Evolutionary conservation across 1,284 basidiomycete genomes (phyloP).

Genomic region (Apiotrichum gracile): DNA sequence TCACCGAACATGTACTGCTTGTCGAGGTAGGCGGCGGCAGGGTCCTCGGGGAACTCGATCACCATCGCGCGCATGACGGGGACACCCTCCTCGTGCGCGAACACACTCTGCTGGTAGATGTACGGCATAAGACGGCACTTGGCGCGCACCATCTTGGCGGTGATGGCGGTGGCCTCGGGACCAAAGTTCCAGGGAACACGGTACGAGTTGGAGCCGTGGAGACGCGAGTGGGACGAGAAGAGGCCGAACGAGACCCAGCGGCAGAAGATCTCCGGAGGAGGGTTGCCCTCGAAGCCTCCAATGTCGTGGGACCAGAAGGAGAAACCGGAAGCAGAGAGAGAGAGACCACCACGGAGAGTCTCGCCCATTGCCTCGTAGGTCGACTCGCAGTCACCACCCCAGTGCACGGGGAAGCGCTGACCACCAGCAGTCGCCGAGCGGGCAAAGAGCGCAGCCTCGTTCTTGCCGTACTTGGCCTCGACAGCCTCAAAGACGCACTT

Average conservation of each 20-base stretch:
- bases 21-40: slow-evolving; percentile 60
- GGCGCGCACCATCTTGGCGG: slow-evolving; percentile 60
- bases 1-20: slow-evolving; percentile 63
- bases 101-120: slow-evolving; percentile 60
- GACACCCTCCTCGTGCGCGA: slow-evolving; percentile 56
- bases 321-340: slow-evolving; percentile 62
- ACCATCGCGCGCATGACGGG: slow-evolving; percentile 68
- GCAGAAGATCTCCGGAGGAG: slow-evolving; percentile 56
- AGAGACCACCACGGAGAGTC: slow-evolving; percentile 61
- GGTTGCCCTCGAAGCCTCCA: slow-evolving; percentile 59
- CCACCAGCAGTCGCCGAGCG: slow-evolving; percentile 61
- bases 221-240: slow-evolving; percentile 52
- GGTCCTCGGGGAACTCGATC: slow-evolving; percentile 63
- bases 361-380: slow-evolving; percentile 73
- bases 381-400: slow-evolving; percentile 72
- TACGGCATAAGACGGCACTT: slow-evolving; percentile 71
- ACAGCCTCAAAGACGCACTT: slow-evolving; percentile 61
- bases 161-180: slow-evolving; percentile 60
- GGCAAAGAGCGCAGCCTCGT: slow-evolving; percentile 65
- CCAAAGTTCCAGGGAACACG: slow-evolving; percentile 71
- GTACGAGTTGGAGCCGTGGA: slow-evolving; percentile 66
- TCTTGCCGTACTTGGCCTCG: slow-evolving; percentile 56
- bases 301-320: slow-evolving; percentile 69
- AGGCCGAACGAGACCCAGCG: slow-evolving; percentile 64
- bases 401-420: slow-evolving; percentile 55